Evolutionary conservation across 164 flowering plant species (phyloP).

Genomic region (Buxus sempervirens): DNA sequence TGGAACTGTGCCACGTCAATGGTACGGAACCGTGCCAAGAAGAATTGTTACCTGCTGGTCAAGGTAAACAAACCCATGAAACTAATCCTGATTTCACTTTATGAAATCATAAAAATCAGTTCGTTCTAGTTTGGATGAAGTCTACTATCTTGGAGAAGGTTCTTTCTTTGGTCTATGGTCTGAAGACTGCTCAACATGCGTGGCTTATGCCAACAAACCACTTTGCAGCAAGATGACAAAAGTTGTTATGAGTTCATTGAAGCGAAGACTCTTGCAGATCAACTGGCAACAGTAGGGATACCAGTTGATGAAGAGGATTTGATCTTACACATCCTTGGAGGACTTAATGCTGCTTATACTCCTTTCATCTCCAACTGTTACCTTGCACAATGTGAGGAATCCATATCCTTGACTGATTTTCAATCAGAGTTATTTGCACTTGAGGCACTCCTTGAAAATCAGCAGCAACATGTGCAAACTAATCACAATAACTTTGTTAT

Average conservation of each 20-base stretch:
- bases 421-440: constrained; percentile 1
- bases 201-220: background rate
- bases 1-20: too few relatives aligned
- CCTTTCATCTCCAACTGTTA: constrained; percentile 2
- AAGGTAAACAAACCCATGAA: background rate
- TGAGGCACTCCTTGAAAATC: constrained; percentile 6
- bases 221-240: background rate
- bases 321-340: background rate
- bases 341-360: constrained; percentile 1
- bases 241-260: background rate
- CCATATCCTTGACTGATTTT: background rate
- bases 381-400: background rate
- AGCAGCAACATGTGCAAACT: background rate
- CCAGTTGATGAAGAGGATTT: background rate
- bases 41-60: background rate
- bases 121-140: constrained; percentile 4
- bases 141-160: background rate
- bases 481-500: constrained; percentile 1
- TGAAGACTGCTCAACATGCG: constrained; percentile 3
- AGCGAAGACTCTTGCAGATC: constrained; percentile 2
- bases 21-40: background rate
- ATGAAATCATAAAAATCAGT: background rate
- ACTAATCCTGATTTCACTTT: background rate
- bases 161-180: constrained; percentile 3
- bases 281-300: background rate